Base-by-base conservation (phyloP, 768 basidiomycete genomes). In the Termitomyces sp. region DNA sequence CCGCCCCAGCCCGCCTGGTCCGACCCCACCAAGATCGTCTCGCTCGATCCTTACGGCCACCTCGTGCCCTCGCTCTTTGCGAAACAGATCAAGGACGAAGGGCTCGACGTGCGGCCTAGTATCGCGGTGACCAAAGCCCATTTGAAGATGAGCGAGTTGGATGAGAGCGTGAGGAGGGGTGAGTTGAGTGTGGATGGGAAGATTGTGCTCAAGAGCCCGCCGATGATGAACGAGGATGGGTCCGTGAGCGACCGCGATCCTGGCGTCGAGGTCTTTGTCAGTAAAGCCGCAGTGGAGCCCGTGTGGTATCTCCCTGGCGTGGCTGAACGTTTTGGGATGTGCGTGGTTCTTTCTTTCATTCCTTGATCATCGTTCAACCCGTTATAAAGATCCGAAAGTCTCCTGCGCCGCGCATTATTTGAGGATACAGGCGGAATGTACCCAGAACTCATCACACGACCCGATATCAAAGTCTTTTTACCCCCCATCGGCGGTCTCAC, bases 381-480 rank as follows among this genome's bases (percentile, higher is more conserved):
- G n/a, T n/a, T n/a, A n/a, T n/a, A 28, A 32, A 32, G 89, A 47
- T 89, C 90, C 0, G 96, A 98, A 68, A 80, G 76, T 17, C 71
- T 93, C 0, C 81, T 98, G 2, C 84, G 96, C 19, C 79, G 96
- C n/a, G 88, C 91, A 0, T 76, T 98, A 37, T 98, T 98, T 61
- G 96, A 98, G 68, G 96, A 97, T 60, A 96, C 93, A 0, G 93
- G 92, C 62, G 93, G 93, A 65, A 93, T 92, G 88, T 93, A 91
- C 68, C 94, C 95, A 2, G 96, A 98, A 64, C 81, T 98, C 30
- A 87, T 98, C 65, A 98, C 96, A 6, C 84, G 94, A 21, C 90
- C 93, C 0, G 96, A 98, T 65, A 88, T 98, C 76, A 95, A 95
- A 68, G 81, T 94, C 21, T 98, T 97, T 79, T 77, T 98, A 0